These are phyloP conservation scores for Citropsis articulata DNA, from an alignment of 345 rosid genomes.

Conservation along the genomic window DNA sequence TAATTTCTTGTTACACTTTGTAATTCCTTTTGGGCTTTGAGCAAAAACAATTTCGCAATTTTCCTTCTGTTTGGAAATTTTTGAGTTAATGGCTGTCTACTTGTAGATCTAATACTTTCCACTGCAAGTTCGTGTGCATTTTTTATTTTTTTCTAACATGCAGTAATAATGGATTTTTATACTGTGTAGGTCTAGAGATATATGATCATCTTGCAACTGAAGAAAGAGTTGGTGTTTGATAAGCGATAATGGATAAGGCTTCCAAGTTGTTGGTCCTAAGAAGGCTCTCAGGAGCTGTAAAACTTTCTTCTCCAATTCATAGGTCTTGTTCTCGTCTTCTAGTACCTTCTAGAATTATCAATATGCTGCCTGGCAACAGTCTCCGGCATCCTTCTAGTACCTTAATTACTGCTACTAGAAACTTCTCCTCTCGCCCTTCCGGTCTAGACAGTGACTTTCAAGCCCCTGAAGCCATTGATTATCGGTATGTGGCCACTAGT, in stretches of 20 bases:
- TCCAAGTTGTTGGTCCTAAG: slow-evolving; percentile 37
- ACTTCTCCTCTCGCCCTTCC: slow-evolving; percentile 44
- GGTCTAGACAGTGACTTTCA: slow-evolving; percentile 23
- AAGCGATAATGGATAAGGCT: slow-evolving; percentile 27
- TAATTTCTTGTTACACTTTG: background rate
- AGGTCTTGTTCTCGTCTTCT: slow-evolving; percentile 17
- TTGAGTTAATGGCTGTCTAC: background rate
- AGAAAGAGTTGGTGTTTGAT: background rate
- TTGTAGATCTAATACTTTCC: background rate
- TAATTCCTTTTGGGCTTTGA: background rate
- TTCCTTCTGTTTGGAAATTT: background rate
- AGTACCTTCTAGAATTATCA: background rate
- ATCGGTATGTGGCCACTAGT: slow-evolving; percentile 30
- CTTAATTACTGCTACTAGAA: slow-evolving; percentile 30
- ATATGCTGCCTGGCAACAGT: background rate
- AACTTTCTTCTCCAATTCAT: slow-evolving; percentile 15
- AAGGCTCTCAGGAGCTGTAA: slow-evolving; percentile 36
- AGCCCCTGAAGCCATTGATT: slow-evolving; percentile 54
- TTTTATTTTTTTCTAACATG: too few relatives aligned
- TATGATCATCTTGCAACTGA: background rate
- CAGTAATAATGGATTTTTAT: background rate
- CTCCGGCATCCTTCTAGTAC: background rate
- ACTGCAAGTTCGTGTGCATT: background rate
- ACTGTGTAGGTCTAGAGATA: background rate
- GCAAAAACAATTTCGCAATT: background rate